These are phyloP conservation scores for Eragrostis tef DNA, from an alignment of 202 grass and related monocot species.

Conservation along the genomic window DNA sequence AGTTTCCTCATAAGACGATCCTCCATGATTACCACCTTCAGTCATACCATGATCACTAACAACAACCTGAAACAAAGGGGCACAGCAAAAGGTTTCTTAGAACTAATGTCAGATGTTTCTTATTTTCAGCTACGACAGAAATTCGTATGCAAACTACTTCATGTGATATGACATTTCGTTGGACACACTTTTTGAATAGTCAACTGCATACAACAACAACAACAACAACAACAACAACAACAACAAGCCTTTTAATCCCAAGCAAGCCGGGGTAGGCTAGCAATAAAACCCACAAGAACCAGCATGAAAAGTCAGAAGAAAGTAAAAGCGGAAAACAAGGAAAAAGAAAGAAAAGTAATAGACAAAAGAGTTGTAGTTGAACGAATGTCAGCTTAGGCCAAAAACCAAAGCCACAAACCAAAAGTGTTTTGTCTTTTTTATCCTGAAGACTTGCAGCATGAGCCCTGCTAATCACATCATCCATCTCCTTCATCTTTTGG, in stretches of 20 bases:
- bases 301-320: too few species aligned
- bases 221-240: too few species aligned
- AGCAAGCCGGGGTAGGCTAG: too few species aligned
- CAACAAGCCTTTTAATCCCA: too few species aligned
- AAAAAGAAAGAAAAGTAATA: too few species aligned
- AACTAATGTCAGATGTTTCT: not conserved
- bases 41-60: constrained; percentile 99
- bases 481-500: constrained; percentile 94
- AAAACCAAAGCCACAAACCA: constrained; percentile 55
- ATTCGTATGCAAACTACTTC: not conserved
- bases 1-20: constrained; percentile 89
- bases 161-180: not conserved
- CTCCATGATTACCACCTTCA: constrained; percentile 89
- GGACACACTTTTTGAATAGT: not conserved
- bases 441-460: constrained; percentile 57
- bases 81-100: constrained; percentile 27
- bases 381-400: too few species aligned
- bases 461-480: constrained; percentile 82
- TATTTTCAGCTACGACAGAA: not conserved
- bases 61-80: constrained; percentile 64
- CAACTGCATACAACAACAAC: not conserved
- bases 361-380: too few species aligned
- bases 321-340: too few species aligned
- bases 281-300: too few species aligned
- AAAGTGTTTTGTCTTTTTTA: constrained; percentile 59